Base-by-base conservation (phyloP, 768 basidiomycete species). In the Serendipita vermifera region DNA sequence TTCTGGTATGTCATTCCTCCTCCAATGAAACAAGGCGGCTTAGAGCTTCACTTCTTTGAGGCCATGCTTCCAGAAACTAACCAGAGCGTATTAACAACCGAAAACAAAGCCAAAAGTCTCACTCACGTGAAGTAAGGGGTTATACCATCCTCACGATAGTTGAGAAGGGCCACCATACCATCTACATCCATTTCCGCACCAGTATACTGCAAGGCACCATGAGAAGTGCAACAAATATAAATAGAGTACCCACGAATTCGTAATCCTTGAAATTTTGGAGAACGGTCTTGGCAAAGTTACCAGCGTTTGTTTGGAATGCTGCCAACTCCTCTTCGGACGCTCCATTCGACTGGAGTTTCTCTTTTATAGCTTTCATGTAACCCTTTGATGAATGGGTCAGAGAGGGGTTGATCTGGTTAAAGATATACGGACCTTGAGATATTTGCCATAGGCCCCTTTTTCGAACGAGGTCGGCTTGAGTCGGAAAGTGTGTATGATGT, bases 11-110 rank as follows among this genome's bases (percentile, higher is more conserved):
- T n/a, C n/a, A n/a, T n/a, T n/a, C n/a, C n/a, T n/a, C n/a, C n/a
- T n/a, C n/a, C n/a, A n/a, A n/a, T n/a, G n/a, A n/a, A n/a, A n/a
- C n/a, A n/a, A n/a, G n/a, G n/a, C n/a, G n/a, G n/a, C n/a, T 31
- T 64, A 90, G 60, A 82, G 75, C 69, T 91, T 91, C 58, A 77
- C 66, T 69, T 81, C 76, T 72, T 92, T 89, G 62, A 92, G 69
- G 35, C 96, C 94, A 71, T 97, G 80, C 73, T 87, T 94, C 93
- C 93, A 97, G 77, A 93, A 87, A 31, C 84, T 92, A 70, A 94
- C 26, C 9, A 38, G 15, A 9, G 5, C 14, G 20, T 5, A 36
- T 40, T 59, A 41, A 22, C 36, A 35, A 57, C 43, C 38, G 59
- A 35, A 48, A 31, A 2, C 3, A 20, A 13, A 46, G 15, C 17